Evolutionary conservation across 169 alveolate species (phyloP).

Genomic region (Eimeria sp.): DNA sequence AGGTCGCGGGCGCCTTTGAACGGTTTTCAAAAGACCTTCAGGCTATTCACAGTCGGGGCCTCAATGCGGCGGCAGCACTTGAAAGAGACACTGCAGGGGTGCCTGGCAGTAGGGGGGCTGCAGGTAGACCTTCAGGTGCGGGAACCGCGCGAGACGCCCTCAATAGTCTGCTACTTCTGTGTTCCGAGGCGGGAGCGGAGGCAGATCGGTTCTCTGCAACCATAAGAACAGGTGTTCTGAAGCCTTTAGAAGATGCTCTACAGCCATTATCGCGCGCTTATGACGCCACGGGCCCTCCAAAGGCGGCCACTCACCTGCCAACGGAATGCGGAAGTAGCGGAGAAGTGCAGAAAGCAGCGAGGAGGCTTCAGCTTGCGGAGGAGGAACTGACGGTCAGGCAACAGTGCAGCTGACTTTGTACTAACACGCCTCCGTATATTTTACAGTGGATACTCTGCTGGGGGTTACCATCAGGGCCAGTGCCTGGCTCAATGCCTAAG

Average conservation of each 20-base stretch:
- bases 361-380: slow-evolving; percentile 79
- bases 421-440: background rate
- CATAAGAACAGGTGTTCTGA: slow-evolving; percentile 29
- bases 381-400: slow-evolving; percentile 77
- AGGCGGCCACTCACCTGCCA: background rate
- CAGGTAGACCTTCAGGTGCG: background rate
- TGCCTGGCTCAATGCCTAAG: background rate
- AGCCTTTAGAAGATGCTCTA: slow-evolving; percentile 71
- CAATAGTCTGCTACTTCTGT: slow-evolving; percentile 65
- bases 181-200: slow-evolving; percentile 77
- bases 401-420: background rate
- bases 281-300: slow-evolving; percentile 20
- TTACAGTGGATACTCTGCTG: background rate
- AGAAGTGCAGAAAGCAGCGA: slow-evolving; percentile 82
- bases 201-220: slow-evolving; percentile 75
- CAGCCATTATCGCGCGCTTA: slow-evolving; percentile 39
- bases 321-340: background rate
- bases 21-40: slow-evolving; percentile 50
- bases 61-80: slow-evolving; percentile 47
- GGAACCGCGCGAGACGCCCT: slow-evolving; percentile 68
- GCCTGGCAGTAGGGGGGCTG: slow-evolving; percentile 14
- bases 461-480: too few species aligned
- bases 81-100: slow-evolving; percentile 14
- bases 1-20: slow-evolving; percentile 60
- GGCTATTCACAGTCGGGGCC: slow-evolving; percentile 48